These are phyloP conservation scores for Chalaropsis ovoidea DNA, from an alignment of 2,329 filamentous ascomycete genomes.

Conservation along the genomic window DNA sequence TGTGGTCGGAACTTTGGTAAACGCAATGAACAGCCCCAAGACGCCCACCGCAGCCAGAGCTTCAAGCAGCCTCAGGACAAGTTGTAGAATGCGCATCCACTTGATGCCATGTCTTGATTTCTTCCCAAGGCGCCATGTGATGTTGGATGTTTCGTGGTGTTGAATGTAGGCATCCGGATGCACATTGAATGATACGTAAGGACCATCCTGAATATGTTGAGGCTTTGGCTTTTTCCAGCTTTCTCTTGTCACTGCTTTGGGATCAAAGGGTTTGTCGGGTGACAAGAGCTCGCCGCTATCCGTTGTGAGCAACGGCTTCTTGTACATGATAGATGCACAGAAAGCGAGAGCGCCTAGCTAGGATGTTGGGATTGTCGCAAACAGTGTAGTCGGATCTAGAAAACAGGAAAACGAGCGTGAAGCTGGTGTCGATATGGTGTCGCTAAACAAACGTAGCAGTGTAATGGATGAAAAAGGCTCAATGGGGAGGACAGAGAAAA, in stretches of 20 bases:
- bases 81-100: slow-evolving; percentile 56
- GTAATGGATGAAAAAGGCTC: background rate
- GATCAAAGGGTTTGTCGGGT: slow-evolving; percentile 59
- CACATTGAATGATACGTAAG: slow-evolving; percentile 69
- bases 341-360: background rate
- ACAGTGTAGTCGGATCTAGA: background rate
- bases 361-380: background rate
- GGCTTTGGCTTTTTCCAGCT: slow-evolving; percentile 57
- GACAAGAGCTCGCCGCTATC: slow-evolving; percentile 30
- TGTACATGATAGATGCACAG: slow-evolving; percentile 11
- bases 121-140: slow-evolving; percentile 55
- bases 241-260: slow-evolving; percentile 72
- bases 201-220: slow-evolving; percentile 59
- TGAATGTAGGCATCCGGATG: slow-evolving; percentile 70
- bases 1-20: slow-evolving; percentile 54
- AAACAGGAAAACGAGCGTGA: background rate
- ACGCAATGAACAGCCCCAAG: slow-evolving; percentile 65
- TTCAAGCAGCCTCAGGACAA: slow-evolving; percentile 56
- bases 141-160: slow-evolving; percentile 49
- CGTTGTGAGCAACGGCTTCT: slow-evolving; percentile 21
- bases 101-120: slow-evolving; percentile 63
- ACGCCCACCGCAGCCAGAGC: slow-evolving; percentile 60
- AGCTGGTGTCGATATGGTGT: background rate
- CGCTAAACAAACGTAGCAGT: background rate
- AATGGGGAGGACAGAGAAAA: no score